A percentile compares a stretch with the other conserved stretches of the same genome.
These are phyloP conservation scores for Fraxinus platypoda DNA, from an alignment of 305 asterid species.

Conservation along the genomic window DNA sequence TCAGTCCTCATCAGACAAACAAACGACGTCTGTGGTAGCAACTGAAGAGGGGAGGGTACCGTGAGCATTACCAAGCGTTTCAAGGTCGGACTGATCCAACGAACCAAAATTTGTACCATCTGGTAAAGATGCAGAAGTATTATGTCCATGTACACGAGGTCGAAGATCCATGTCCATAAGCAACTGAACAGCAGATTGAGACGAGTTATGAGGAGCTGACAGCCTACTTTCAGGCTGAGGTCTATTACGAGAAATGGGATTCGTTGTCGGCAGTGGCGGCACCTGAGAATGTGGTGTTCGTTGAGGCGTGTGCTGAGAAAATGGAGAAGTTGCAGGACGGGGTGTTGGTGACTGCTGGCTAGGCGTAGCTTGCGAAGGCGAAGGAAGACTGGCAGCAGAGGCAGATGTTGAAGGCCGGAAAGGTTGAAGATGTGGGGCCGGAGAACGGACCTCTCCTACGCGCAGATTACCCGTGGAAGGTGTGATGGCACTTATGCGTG, in stretches of 20 bases:
- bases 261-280: conserved; percentile 16
- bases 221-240: conserved; percentile 18
- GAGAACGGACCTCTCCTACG: conserved; percentile 33
- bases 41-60: background rate
- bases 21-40: background rate
- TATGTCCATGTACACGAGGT: conserved; percentile 24
- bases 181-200: conserved; percentile 36
- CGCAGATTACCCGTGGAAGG: conserved; percentile 28
- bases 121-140: conserved; percentile 27
- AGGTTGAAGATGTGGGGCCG: conserved; percentile 39
- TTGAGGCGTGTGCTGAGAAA: conserved; percentile 23
- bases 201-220: conserved; percentile 4
- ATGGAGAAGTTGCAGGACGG: background rate
- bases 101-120: conserved; percentile 14
- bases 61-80: background rate
- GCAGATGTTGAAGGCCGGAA: conserved; percentile 26
- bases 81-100: background rate
- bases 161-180: conserved; percentile 35
- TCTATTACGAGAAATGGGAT: conserved; percentile 22
- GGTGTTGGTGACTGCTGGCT: conserved; percentile 23
- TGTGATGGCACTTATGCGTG: conserved; percentile 26
- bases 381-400: conserved; percentile 9
- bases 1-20: conserved; percentile 4
- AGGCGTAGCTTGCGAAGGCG: conserved; percentile 20
- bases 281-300: conserved; percentile 19